Conservation (phyloP, 2,329 filamentous ascomycete genomes). For the Penicillium digitatum region DNA sequence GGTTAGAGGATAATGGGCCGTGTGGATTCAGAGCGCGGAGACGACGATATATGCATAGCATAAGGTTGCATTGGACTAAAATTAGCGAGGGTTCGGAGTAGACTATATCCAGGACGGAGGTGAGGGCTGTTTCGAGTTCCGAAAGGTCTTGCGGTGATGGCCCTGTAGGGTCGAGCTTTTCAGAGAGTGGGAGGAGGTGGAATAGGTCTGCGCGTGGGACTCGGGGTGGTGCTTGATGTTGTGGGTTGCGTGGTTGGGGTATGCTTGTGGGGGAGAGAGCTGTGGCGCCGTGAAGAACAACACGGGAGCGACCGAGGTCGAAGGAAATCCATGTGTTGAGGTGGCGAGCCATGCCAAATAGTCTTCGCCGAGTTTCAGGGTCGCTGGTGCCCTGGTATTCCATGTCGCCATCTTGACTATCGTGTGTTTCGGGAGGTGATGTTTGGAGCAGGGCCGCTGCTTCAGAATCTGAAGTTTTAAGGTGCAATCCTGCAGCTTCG, state of each 20-base stretch:
- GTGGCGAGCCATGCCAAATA: slow-evolving; percentile 53
- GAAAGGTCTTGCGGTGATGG: slow-evolving; percentile 38
- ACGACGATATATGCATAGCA: slow-evolving; percentile 54
- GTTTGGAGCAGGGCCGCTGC: slow-evolving; percentile 1
- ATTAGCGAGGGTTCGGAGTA: slow-evolving; percentile 45
- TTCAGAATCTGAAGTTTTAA: slow-evolving; percentile 23
- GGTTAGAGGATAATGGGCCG: slow-evolving; percentile 35
- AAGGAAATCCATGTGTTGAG: slow-evolving; percentile 59
- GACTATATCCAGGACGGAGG: slow-evolving; percentile 39
- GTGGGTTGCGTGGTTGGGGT: not conserved
- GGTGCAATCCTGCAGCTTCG: slow-evolving; percentile 48
- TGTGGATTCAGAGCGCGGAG: slow-evolving; percentile 50
- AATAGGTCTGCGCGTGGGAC: slow-evolving; percentile 43
- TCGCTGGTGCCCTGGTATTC: slow-evolving; percentile 12
- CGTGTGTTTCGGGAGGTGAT: slow-evolving; percentile 1
- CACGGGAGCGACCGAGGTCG: slow-evolving; percentile 54
- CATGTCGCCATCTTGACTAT: not conserved
- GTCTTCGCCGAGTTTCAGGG: slow-evolving; percentile 41
- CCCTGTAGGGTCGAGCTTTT: slow-evolving; percentile 51
- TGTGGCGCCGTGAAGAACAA: slow-evolving; percentile 48
- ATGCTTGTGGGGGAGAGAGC: slow-evolving; percentile 34
- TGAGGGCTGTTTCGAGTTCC: slow-evolving; percentile 46
- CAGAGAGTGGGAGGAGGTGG: slow-evolving; percentile 52
- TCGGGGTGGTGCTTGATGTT: slow-evolving; percentile 30
- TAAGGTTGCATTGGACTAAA: slow-evolving; percentile 53